These are phyloP conservation scores for Metschnikowia aberdeeniae DNA, from an alignment of 805 yeast species.

Conservation along the genomic window DNA sequence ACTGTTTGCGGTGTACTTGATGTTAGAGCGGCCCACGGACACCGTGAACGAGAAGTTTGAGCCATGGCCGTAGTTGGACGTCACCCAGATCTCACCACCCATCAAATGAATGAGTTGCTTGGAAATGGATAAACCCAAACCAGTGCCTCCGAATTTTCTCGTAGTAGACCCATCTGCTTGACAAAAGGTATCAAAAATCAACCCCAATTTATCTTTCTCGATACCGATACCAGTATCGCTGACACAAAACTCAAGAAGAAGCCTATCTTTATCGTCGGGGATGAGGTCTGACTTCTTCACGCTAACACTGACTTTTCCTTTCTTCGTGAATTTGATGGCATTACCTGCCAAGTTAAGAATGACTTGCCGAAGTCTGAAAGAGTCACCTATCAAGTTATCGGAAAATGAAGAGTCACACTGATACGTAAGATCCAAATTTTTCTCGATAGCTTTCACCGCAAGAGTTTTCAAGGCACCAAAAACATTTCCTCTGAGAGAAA, in stretches of 20 bases:
- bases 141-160: constrained; percentile 90
- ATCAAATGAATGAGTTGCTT: constrained; percentile 81
- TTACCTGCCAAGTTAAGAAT: constrained; percentile 84
- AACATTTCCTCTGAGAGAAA: constrained; percentile 79
- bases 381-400: constrained; percentile 81
- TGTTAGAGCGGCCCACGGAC: constrained; percentile 67
- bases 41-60: constrained; percentile 81
- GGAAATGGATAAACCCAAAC: constrained; percentile 83
- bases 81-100: constrained; percentile 95
- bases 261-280: constrained; percentile 38
- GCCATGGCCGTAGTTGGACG: constrained; percentile 74
- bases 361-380: constrained; percentile 83
- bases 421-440: constrained; percentile 73
- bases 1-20: constrained; percentile 57
- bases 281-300: constrained; percentile 50
- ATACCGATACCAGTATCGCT: constrained; percentile 91
- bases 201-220: constrained; percentile 75
- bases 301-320: constrained; percentile 75
- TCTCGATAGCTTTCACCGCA: constrained; percentile 87
- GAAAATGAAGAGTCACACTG: constrained; percentile 86
- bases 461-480: constrained; percentile 86
- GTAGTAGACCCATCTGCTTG: constrained; percentile 95
- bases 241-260: constrained; percentile 74
- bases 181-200: constrained; percentile 85
- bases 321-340: constrained; percentile 82